Conservation (phyloP, 768 basidiomycete genomes). For the Lyophyllum shimeji region DNA sequence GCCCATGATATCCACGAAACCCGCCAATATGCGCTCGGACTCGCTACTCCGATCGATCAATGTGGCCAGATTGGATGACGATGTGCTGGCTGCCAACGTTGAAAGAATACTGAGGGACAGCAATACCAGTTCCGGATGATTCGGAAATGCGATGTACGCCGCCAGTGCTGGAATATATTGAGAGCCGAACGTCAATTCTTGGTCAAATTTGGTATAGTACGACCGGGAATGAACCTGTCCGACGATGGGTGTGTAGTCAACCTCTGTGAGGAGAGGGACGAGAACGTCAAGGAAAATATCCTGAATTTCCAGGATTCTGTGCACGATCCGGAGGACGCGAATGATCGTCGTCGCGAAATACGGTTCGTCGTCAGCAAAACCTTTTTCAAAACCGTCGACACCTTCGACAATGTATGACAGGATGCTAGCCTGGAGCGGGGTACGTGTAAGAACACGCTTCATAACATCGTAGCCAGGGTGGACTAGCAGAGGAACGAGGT, state of each 20-base stretch:
- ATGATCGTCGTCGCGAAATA: constrained; percentile 75
- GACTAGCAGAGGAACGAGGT: constrained; percentile 52
- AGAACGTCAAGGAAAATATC: constrained; percentile 88
- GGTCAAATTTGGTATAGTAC: constrained; percentile 72
- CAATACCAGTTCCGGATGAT: constrained; percentile 70
- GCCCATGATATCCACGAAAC: constrained; percentile 68
- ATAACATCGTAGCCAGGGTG: constrained; percentile 92
- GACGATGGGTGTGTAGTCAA: constrained; percentile 53
- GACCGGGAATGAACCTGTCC: constrained; percentile 62
- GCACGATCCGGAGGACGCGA: constrained; percentile 79
- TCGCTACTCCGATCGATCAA: constrained; percentile 80
- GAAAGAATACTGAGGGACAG: constrained; percentile 79
- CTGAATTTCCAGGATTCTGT: constrained; percentile 82
- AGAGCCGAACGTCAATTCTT: constrained; percentile 67
- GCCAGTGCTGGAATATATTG: constrained; percentile 81
- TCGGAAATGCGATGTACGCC: constrained; percentile 71
- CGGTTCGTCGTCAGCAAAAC: constrained; percentile 64
- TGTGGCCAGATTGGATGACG: constrained; percentile 72
- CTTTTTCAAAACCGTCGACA: constrained; percentile 71
- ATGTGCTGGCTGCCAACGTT: constrained; percentile 61
- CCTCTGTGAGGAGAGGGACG: constrained; percentile 71
- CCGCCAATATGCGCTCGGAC: constrained; percentile 81
- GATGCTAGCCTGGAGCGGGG: constrained; percentile 69
- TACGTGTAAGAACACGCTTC: constrained; percentile 71
- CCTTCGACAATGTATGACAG: constrained; percentile 83